These are phyloP conservation scores for Cajanus cajan DNA, from an alignment of 306 rosid genomes.

Conservation along the genomic window DNA sequence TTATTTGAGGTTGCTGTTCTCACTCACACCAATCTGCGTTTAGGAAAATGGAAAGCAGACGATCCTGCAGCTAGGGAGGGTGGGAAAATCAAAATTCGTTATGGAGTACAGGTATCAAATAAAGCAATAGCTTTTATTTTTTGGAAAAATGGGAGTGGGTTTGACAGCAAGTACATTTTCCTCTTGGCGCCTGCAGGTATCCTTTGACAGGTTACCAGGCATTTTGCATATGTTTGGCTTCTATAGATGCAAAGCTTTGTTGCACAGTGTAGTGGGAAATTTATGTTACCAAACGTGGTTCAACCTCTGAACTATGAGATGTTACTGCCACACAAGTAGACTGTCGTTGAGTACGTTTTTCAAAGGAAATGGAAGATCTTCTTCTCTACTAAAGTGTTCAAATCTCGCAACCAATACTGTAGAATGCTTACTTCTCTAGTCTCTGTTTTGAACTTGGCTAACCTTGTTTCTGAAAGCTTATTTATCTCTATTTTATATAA, in stretches of 20 bases:
- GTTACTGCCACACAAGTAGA: neutral
- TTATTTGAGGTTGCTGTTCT: neutral
- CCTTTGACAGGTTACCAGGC: constrained; percentile 98
- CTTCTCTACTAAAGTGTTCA: too few relatives aligned
- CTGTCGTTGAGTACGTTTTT: neutral
- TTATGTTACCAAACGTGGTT: constrained; percentile 31
- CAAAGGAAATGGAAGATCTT: neutral
- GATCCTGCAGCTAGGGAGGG: constrained; percentile 84
- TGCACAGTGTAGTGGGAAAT: constrained; percentile 53
- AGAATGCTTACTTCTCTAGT: neutral
- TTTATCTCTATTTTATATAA: too few relatives aligned
- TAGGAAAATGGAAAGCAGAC: constrained; percentile 84
- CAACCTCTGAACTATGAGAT: constrained; percentile 55
- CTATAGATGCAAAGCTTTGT: constrained; percentile 88
- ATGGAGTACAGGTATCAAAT: constrained; percentile 85
- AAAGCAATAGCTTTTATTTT: neutral
- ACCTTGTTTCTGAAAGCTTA: neutral
- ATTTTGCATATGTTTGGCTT: constrained; percentile 82
- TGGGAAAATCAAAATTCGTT: constrained; percentile 68
- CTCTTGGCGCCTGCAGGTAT: constrained; percentile 51
- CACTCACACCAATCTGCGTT: neutral
- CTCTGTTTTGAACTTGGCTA: neutral
- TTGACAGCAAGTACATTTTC: constrained; percentile 15
- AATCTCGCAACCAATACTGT: neutral
- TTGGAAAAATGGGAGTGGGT: neutral